Evolutionary conservation across 1,139 yeast genomes (phyloP).

Genomic region (Hansenula anomala): DNA sequence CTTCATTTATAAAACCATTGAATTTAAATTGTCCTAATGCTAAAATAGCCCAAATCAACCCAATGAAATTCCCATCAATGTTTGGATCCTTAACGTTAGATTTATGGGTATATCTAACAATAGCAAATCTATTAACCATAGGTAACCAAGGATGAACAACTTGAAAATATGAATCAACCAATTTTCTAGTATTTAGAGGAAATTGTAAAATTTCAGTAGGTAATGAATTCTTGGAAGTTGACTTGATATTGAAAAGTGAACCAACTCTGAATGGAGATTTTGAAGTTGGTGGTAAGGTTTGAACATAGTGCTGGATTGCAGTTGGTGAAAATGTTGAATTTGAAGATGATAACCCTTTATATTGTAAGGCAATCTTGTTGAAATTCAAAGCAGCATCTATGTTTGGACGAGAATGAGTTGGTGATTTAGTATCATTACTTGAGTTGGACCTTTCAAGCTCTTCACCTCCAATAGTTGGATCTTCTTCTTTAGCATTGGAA

Average conservation of each 20-base stretch:
- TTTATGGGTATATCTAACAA: constrained; percentile 2
- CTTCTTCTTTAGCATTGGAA: too few species aligned
- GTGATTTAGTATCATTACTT: background rate
- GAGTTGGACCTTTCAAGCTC: too few species aligned
- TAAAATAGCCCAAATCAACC: background rate
- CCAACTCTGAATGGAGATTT: background rate
- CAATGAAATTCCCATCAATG: background rate
- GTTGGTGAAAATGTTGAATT: background rate
- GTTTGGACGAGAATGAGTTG: background rate
- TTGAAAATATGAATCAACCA: constrained; percentile 12
- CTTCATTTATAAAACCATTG: background rate
- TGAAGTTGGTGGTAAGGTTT: background rate
- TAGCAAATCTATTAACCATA: constrained; percentile 13
- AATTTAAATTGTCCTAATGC: background rate
- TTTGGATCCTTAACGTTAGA: background rate
- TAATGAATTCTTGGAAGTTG: background rate
- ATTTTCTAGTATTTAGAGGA: background rate
- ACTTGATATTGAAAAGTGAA: background rate
- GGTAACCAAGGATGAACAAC: constrained; percentile 17
- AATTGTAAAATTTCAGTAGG: background rate
- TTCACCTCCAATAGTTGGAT: too few species aligned
- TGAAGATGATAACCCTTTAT: background rate
- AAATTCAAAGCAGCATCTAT: background rate
- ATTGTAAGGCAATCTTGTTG: background rate
- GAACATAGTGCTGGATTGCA: background rate